Conservation (phyloP, 768 basidiomycete genomes). For the Calocera cornea region DNA sequence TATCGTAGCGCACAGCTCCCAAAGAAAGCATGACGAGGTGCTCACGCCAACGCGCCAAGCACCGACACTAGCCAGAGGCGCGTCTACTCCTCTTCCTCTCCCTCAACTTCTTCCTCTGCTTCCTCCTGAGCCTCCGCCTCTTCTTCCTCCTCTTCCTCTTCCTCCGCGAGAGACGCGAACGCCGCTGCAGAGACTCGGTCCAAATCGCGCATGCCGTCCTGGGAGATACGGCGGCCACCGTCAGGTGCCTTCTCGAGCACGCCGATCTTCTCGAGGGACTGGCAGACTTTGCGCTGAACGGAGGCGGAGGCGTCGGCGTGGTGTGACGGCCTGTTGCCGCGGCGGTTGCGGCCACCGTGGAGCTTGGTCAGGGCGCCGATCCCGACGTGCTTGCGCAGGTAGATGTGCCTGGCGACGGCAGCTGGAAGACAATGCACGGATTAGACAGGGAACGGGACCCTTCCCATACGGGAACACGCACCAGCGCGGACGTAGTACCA, state of each 20-base stretch:
- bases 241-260: slow-evolving; percentile 88
- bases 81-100: slow-evolving; percentile 24
- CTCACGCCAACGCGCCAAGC: not conserved
- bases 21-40: slow-evolving; percentile 1
- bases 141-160: slow-evolving; percentile 8
- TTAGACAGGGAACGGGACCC: not conserved
- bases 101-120: slow-evolving; percentile 20
- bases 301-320: slow-evolving; percentile 74
- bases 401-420: slow-evolving; percentile 96
- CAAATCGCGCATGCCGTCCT: slow-evolving; percentile 92
- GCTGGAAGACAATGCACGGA: slow-evolving; percentile 38
- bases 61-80: not conserved
- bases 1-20: slow-evolving; percentile 5
- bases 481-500: slow-evolving; percentile 99
- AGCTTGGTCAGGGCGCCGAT: slow-evolving; percentile 89
- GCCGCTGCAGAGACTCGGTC: slow-evolving; percentile 88
- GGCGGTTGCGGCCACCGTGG: slow-evolving; percentile 89
- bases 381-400: slow-evolving; percentile 95
- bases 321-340: slow-evolving; percentile 93
- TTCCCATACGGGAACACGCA: slow-evolving; percentile 30
- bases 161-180: slow-evolving; percentile 25
- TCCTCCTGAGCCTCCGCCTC: slow-evolving; percentile 23
- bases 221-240: slow-evolving; percentile 89
- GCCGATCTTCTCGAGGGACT: slow-evolving; percentile 96
- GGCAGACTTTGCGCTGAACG: slow-evolving; percentile 90